Conservation (phyloP, 1,284 basidiomycete species). For the Fomes fomentarius region DNA sequence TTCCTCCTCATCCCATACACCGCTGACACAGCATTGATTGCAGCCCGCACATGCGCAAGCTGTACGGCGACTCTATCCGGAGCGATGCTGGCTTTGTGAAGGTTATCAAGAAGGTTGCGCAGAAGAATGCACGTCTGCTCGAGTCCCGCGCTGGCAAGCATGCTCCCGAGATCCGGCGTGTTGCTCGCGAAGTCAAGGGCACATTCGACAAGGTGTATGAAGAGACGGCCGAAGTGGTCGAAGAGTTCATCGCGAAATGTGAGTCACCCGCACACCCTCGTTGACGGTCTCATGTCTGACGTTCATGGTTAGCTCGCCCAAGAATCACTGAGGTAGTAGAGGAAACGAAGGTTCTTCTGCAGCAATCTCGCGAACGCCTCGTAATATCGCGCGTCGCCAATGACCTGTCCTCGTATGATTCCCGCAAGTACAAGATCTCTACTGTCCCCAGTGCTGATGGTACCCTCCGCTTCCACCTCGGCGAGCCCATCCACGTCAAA, state of each 20-base stretch:
- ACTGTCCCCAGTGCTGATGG: constrained; percentile 58
- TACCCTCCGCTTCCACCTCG: constrained; percentile 79
- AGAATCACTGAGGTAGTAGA: constrained; percentile 83
- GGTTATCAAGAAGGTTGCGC: constrained; percentile 91
- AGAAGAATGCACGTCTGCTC: constrained; percentile 74
- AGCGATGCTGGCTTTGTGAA: constrained; percentile 97
- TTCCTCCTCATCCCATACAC: constrained; percentile 3
- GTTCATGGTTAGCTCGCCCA: constrained; percentile 47
- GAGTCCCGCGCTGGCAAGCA: constrained; percentile 70
- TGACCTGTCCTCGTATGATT: constrained; percentile 81
- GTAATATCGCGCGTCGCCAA: constrained; percentile 89
- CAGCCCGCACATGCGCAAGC: constrained; percentile 95
- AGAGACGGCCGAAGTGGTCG: constrained; percentile 87
- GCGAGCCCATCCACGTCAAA: constrained; percentile 84
- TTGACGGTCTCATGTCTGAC: background rate
- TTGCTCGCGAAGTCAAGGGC: constrained; percentile 89
- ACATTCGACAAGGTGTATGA: constrained; percentile 95
- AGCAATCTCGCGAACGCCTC: constrained; percentile 87
- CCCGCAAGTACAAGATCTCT: constrained; percentile 75
- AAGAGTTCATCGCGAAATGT: constrained; percentile 93
- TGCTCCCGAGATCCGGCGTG: constrained; percentile 76
- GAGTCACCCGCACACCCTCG: constrained; percentile 31
- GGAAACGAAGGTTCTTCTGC: constrained; percentile 91
- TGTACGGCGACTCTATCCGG: constrained; percentile 91
- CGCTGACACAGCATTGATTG: constrained; percentile 3